Percentiles rank a stretch among this genome's conserved stretches.
These are phyloP conservation scores for Stipa capillata DNA, from an alignment of 176 grass and related monocot genomes.

Conservation along the genomic window DNA sequence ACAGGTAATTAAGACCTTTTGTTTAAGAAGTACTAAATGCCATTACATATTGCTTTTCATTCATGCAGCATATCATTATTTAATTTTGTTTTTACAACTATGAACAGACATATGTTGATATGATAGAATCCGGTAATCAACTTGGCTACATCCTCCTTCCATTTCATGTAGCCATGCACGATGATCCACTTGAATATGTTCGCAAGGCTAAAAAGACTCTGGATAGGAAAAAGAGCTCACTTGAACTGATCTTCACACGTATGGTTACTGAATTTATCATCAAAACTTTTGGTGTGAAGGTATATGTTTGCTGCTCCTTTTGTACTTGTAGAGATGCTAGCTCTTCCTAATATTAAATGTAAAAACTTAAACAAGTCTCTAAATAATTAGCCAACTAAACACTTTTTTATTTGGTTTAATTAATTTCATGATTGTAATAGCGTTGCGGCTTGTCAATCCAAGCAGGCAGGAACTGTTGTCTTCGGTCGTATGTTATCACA, in stretches of 20 bases:
- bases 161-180: conserved; percentile 27
- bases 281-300: conserved; percentile 49
- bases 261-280: conserved; percentile 7
- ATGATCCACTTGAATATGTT: conserved; percentile 57
- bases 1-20: conserved; percentile 23
- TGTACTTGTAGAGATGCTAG: background rate
- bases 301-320: background rate
- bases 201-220: conserved; percentile 32
- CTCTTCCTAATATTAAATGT: background rate
- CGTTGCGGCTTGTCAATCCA: background rate
- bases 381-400: too few species aligned
- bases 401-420: background rate
- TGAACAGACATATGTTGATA: conserved; percentile 35
- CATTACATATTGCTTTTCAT: background rate
- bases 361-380: too few species aligned
- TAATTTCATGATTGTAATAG: background rate
- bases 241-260: conserved; percentile 35
- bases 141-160: conserved; percentile 37
- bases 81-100: background rate
- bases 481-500: conserved; percentile 23
- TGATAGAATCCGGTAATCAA: conserved; percentile 34
- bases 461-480: conserved; percentile 32
- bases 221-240: conserved; percentile 55
- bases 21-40: too few species aligned
- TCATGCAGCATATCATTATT: background rate